Evolutionary conservation across 805 yeast species (phyloP).

Genomic region (Ogataea minuta): DNA sequence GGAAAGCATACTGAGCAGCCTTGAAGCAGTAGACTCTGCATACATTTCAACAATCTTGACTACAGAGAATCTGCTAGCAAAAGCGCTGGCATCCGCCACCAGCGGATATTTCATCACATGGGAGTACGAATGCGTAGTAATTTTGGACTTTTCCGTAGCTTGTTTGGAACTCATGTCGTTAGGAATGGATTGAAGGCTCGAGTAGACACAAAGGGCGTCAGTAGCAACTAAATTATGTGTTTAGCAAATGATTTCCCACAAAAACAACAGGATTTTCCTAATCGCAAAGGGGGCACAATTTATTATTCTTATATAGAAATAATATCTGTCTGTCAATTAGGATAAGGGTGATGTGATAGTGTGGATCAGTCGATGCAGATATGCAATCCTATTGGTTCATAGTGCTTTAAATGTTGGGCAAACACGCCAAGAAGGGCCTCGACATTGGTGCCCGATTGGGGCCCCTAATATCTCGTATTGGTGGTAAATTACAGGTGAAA

Average conservation of each 20-base stretch:
- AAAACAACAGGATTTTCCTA: conserved; percentile 1
- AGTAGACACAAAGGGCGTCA: conserved; percentile 1
- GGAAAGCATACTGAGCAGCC: conserved; percentile 17
- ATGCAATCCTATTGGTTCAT: too few relatives aligned
- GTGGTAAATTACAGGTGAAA: too few relatives aligned
- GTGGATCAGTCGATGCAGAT: too few relatives aligned
- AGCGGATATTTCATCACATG: conserved; percentile 35
- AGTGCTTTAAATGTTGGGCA: neutral
- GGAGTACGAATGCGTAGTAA: conserved; percentile 17
- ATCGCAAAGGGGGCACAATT: conserved; percentile 1
- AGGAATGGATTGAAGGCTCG: neutral
- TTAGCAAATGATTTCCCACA: conserved; percentile 1
- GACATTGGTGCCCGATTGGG: neutral
- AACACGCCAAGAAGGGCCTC: neutral
- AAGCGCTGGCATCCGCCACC: conserved; percentile 25
- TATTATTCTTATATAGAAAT: conserved; percentile 5
- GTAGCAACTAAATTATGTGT: neutral
- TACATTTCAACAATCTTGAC: conserved; percentile 20
- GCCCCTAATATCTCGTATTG: too few relatives aligned
- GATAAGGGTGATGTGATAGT: conserved; percentile 6
- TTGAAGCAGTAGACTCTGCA: conserved; percentile 12
- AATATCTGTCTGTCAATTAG: conserved; percentile 7
- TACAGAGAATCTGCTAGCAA: conserved; percentile 18
- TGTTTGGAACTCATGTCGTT: conserved; percentile 12
- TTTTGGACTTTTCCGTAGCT: conserved; percentile 12